Evolutionary conservation across 352 stramenopile species (phyloP), one percentile per base, ranked within the genome.

Genomic region (Phytophthora rubi): DNA sequence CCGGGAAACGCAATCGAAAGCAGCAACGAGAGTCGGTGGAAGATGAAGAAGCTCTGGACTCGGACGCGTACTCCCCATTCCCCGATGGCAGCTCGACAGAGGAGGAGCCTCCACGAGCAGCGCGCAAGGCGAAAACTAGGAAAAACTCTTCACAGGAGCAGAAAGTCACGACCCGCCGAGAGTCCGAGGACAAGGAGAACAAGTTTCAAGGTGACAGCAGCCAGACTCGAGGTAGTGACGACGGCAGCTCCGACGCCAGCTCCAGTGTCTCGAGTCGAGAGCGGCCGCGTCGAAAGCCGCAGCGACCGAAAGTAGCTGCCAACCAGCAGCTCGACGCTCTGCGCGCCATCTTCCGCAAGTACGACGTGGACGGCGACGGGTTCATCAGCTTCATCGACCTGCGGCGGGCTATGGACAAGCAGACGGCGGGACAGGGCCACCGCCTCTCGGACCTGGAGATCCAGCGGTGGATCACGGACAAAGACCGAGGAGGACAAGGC

Each of bases 371-470:
- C 44, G 73, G 75, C 37, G 79, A 89, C 49, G 75, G 77, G 7
- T 65, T 35, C 30, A 86, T 87, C 67, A 80, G 72, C 39, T 87
- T 89, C 47, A 69, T 77, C 53, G 81, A 88, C 58, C 58, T 89
- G 59, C 73, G 79, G 26, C 67, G 69, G 23, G 79, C 76, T 6
- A 58, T 89, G 58, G 65, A 70, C 42, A 33, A 53, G 16, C 58
- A 64, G 28, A 55, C 55, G 39, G 13, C n/a, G 28, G 35, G 30
- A 10, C 70, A 52, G 44, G 49, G 47, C 13, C 71, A 56, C 26
- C 59, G 53, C 6, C 71, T 78, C 9, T 80, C 81, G 35, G 68
- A 79, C 28, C 18, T 83, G 39, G 80, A 90, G 53, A 70, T 85
- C 39, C 80, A 88, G 62, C 70, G 70, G n/a, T 85, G 80, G 80